These are phyloP conservation scores for Globisporangium irregulare DNA, from an alignment of 352 stramenopile genomes.

Conservation along the genomic window DNA sequence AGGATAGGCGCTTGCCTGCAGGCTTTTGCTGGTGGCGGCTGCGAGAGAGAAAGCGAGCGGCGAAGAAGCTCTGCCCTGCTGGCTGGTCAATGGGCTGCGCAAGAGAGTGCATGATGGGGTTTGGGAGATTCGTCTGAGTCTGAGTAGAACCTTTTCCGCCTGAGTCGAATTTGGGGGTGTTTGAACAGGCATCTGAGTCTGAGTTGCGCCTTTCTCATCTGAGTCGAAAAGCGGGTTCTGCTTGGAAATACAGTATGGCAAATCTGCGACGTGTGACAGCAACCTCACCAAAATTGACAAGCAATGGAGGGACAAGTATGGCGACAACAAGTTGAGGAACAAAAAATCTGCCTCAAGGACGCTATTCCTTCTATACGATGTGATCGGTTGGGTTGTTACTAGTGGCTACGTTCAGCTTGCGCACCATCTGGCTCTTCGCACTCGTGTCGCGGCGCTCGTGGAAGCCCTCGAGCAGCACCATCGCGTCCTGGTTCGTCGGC, in stretches of 20 bases:
- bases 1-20: neutral
- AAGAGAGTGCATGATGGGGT: neutral
- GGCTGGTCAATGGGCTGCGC: neutral
- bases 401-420: neutral
- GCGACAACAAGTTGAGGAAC: neutral
- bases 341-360: neutral
- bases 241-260: neutral
- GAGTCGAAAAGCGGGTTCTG: neutral
- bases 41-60: neutral
- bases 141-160: constrained; percentile 13
- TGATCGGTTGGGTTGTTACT: neutral
- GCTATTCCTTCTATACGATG: neutral
- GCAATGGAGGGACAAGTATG: neutral
- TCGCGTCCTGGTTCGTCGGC: constrained; percentile 11
- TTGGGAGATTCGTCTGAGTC: constrained; percentile 7
- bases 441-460: constrained; percentile 1
- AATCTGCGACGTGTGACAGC: constrained; percentile 12
- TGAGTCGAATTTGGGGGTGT: neutral
- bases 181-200: neutral
- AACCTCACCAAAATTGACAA: neutral
- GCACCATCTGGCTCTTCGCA: neutral
- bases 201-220: neutral
- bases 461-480: constrained; percentile 16
- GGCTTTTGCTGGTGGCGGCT: neutral
- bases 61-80: neutral